Conservation (phyloP, 2,329 filamentous ascomycete species). For the Teratosphaeria pseudoeucalypti region DNA sequence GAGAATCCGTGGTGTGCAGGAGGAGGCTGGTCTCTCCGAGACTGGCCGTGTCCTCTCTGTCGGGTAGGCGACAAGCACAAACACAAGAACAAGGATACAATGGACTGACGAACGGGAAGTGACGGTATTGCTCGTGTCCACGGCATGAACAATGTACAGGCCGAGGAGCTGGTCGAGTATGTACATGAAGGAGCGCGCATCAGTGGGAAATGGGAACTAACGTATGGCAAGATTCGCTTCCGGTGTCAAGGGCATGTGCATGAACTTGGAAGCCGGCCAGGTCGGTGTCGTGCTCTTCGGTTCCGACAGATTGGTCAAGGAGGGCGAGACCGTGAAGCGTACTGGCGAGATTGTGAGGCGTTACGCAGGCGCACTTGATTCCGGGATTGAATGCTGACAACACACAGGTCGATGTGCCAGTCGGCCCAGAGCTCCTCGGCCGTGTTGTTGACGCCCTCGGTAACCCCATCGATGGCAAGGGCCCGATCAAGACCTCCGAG, state of each 20-base stretch:
- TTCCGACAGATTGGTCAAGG: slow-evolving; percentile 99
- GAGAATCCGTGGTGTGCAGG: slow-evolving; percentile 95
- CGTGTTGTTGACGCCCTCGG: slow-evolving; percentile 98
- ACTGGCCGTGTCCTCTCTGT: slow-evolving; percentile 97
- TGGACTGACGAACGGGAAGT: slow-evolving; percentile 47
- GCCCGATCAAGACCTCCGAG: slow-evolving; percentile 84
- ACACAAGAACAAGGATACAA: slow-evolving; percentile 18
- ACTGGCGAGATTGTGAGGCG: slow-evolving; percentile 92
- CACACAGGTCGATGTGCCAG: slow-evolving; percentile 81
- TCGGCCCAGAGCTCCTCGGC: slow-evolving; percentile 84
- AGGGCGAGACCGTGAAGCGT: slow-evolving; percentile 99
- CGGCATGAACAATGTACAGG: slow-evolving; percentile 99
- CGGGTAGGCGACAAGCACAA: slow-evolving; percentile 59
- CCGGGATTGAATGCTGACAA: slow-evolving; percentile 4
- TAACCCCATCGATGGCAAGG: slow-evolving; percentile 99
- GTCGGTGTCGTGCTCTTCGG: slow-evolving; percentile 99
- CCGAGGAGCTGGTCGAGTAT: slow-evolving; percentile 99
- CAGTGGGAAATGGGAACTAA: slow-evolving; percentile 2
- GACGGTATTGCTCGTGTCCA: slow-evolving; percentile 99
- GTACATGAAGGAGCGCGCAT: slow-evolving; percentile 31
- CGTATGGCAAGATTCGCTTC: slow-evolving; percentile 71
- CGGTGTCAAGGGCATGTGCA: slow-evolving; percentile 99
- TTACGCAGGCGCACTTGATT: background rate
- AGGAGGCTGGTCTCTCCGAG: slow-evolving; percentile 93
- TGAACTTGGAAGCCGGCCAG: slow-evolving; percentile 99